These are phyloP conservation scores for Penicillium sp. DNA, from an alignment of 2,329 filamentous ascomycete genomes.

Conservation along the genomic window DNA sequence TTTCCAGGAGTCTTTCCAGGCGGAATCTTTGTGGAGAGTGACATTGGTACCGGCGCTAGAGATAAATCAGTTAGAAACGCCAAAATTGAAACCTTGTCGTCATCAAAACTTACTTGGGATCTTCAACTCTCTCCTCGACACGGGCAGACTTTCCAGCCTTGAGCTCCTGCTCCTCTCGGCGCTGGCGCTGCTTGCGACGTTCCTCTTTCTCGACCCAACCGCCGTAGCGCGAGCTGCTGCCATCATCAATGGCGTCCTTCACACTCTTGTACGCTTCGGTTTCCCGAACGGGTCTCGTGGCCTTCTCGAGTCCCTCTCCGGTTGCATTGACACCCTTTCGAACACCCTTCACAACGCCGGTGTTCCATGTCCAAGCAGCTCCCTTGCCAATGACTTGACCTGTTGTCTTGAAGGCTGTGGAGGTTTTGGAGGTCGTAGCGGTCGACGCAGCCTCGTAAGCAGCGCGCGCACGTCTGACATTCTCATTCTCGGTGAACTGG, in stretches of 20 bases:
- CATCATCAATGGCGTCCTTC: constrained; percentile 94
- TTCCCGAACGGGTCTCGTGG: constrained; percentile 88
- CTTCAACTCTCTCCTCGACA: constrained; percentile 69
- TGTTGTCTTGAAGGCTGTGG: constrained; percentile 78
- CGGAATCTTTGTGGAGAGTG: constrained; percentile 93
- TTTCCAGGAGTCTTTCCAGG: constrained; percentile 98
- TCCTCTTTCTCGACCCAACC: constrained; percentile 98
- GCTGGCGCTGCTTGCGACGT: constrained; percentile 73
- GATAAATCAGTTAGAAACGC: constrained; percentile 32
- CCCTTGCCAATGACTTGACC: constrained; percentile 85
- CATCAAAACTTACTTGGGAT: constrained; percentile 71
- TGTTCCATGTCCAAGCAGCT: constrained; percentile 97
- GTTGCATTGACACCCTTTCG: constrained; percentile 83
- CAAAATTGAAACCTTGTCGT: constrained; percentile 13
- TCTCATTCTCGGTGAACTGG: constrained; percentile 90
- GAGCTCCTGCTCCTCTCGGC: constrained; percentile 64
- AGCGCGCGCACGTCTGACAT: constrained; percentile 78
- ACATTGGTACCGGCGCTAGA: constrained; percentile 86
- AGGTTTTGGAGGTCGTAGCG: constrained; percentile 74
- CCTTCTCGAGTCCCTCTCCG: constrained; percentile 84
- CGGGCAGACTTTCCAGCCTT: constrained; percentile 50
- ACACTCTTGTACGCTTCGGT: constrained; percentile 94
- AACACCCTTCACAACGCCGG: constrained; percentile 85
- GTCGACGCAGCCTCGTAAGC: constrained; percentile 86
- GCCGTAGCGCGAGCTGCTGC: constrained; percentile 91